Evolutionary conservation across 768 basidiomycete species (phyloP), one percentile per base, ranked within the genome.

Genomic region (Boletales sp.): DNA sequence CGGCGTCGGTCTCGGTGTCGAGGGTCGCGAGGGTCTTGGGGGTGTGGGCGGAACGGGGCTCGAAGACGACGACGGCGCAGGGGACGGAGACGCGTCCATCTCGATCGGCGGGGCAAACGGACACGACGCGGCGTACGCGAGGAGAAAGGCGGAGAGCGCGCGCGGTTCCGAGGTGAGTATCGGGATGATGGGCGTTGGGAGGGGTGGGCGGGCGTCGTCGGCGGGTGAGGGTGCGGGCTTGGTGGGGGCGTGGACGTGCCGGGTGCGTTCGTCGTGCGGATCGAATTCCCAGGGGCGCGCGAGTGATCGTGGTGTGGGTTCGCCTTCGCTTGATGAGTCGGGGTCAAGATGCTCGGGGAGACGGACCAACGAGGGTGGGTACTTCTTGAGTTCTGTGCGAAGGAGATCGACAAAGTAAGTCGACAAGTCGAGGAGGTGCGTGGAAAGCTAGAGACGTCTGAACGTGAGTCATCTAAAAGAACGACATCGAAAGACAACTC

Each of bases 171-270:
- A 71, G 0, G 92, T 95, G 48, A 93, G 72, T 39, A 97, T 74
- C 1, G 94, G 93, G 51, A 94, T 80, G 50, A 98, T 95, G 0
- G 91, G 91, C 3, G 91, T 81, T 3, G 79, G 72, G 31, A 42
- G 48, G 28, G 52, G 40, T 9, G n/a, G n/a, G n/a, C n/a, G n/a
- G n/a, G n/a, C n/a, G n/a, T n/a, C n/a, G n/a, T n/a, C n/a, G n/a
- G n/a, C n/a, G n/a, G n/a, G n/a, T n/a, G n/a, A n/a, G n/a, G n/a
- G n/a, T n/a, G n/a, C n/a, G n/a, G n/a, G n/a, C n/a, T n/a, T n/a
- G n/a, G n/a, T n/a, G n/a, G n/a, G n/a, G n/a, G n/a, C n/a, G n/a
- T n/a, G n/a, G n/a, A n/a, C n/a, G n/a, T n/a, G 14, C 21, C 31
- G 15, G 32, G 52, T 28, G 19, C 9, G 48, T 21, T 30, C n/a